Base-by-base conservation (phyloP, 2,329 filamentous ascomycete genomes). In the Didymosphaeria variabile region DNA sequence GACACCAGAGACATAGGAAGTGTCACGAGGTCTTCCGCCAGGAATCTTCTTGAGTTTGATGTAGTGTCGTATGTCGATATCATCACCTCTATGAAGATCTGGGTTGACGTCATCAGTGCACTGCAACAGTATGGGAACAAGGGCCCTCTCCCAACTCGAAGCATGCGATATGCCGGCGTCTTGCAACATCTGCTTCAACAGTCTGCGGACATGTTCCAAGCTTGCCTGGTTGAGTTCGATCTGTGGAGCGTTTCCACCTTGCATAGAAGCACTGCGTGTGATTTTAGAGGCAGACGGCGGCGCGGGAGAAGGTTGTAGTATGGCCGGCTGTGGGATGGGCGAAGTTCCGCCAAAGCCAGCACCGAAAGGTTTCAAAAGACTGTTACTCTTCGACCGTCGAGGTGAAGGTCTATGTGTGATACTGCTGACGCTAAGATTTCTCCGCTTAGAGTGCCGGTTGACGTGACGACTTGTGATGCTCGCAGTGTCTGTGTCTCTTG, bases 11-110 rank as follows among this genome's bases (percentile, higher is more conserved):
- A 98, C 91, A 77, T 99, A 99, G n/a, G 90, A 90, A 7, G 94
- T 98, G 78, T 99, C 94, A 26, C 92, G 89, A 19, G 94, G 94
- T 65, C 87, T 90, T 17, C 94, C 94, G 17, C 95, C 94, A 0
- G 94, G 92, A 13, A 99, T 95, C 75, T 96, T 97, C 77, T 99
- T 99, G 32, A 99, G 81, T 76, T 99, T 99, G 64, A 99, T 93
- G 73, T 97, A 99, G 75, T 98, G 94, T 3, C 95, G 88, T 61
- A 99, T 95, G 75, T 99, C 95, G 85, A 99, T 98, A 73, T 95
- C 92, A 76, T 99, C 95, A 31, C 93, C 94, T 58, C 88, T 87
- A 59, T 93, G 90, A 47, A 97, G 92, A 76, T 98, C 92, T 1
- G 95, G 95, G 64, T 96, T 91, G 3, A 99, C 94, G 73, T 98